These are phyloP conservation scores for Epichloe gansuensis DNA, from an alignment of 2,329 filamentous ascomycete genomes.

Conservation along the genomic window DNA sequence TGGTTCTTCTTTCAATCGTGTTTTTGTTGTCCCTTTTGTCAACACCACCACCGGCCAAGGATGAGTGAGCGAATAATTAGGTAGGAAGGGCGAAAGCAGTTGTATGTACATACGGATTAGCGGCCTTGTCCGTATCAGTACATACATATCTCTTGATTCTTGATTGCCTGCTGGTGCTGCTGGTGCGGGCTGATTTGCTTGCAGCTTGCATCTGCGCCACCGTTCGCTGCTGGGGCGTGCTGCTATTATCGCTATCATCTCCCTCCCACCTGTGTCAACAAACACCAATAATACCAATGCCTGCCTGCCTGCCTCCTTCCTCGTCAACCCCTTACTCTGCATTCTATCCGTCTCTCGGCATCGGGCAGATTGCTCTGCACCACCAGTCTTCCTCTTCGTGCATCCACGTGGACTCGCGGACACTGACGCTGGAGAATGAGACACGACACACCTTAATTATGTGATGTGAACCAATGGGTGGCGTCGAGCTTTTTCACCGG, in stretches of 20 bases:
- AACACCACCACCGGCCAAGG: not conserved
- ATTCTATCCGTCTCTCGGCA: too few species aligned
- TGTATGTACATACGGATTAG: too few species aligned
- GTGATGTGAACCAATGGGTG: not conserved
- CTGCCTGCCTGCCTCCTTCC: too few species aligned
- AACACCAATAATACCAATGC: not conserved
- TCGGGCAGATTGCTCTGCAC: not conserved
- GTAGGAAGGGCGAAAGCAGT: not conserved
- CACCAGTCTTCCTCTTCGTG: not conserved
- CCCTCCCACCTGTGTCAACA: too few species aligned
- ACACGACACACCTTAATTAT: not conserved
- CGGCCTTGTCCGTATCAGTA: too few species aligned
- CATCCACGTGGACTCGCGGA: constrained; percentile 4
- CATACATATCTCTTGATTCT: too few species aligned
- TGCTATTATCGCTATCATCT: not conserved
- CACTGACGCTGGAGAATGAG: not conserved
- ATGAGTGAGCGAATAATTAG: not conserved
- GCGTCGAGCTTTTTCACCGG: not conserved
- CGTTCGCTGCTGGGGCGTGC: not conserved
- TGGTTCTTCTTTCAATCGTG: not conserved
- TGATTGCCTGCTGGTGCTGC: too few species aligned
- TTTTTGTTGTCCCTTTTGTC: not conserved
- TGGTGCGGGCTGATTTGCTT: not conserved
- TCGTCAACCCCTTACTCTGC: not conserved
- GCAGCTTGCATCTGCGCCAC: not conserved